A percentile compares a stretch with the other conserved stretches of the same genome.
phyloP scores from a whole-genome alignment of 163 green algal genomes.

The Coccomyxa subellipsoidea region DNA sequence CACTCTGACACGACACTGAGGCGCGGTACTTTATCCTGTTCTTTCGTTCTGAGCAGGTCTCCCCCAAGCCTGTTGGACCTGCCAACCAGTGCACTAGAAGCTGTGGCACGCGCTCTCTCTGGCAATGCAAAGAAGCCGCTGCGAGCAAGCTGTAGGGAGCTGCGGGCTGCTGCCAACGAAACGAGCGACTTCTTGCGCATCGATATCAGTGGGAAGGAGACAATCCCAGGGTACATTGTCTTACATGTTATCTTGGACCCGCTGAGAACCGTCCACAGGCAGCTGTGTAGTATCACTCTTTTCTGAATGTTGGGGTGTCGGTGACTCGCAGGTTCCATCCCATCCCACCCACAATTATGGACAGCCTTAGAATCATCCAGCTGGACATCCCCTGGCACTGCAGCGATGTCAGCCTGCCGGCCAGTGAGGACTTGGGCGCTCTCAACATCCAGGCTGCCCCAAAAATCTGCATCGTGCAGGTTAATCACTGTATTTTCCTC shows the following conservation, averaged over 20 bases:
- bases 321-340: background rate
- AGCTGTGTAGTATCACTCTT: too few species aligned
- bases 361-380: background rate
- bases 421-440: background rate
- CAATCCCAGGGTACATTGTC: background rate
- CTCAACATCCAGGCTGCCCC: background rate
- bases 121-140: background rate
- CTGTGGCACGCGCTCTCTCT: background rate
- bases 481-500: too few species aligned
- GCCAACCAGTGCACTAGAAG: background rate
- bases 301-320: background rate
- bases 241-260: background rate
- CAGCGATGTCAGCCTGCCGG: background rate
- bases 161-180: background rate
- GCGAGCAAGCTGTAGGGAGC: background rate
- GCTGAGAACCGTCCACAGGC: too few species aligned
- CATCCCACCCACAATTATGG: background rate
- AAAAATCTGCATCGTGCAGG: background rate
- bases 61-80: background rate
- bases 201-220: background rate
- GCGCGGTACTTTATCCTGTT: background rate
- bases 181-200: background rate
- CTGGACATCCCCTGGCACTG: background rate
- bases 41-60: background rate
- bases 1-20: too few species aligned